Conservation (phyloP, 257 asterid genomes). For the Lantana camara region DNA sequence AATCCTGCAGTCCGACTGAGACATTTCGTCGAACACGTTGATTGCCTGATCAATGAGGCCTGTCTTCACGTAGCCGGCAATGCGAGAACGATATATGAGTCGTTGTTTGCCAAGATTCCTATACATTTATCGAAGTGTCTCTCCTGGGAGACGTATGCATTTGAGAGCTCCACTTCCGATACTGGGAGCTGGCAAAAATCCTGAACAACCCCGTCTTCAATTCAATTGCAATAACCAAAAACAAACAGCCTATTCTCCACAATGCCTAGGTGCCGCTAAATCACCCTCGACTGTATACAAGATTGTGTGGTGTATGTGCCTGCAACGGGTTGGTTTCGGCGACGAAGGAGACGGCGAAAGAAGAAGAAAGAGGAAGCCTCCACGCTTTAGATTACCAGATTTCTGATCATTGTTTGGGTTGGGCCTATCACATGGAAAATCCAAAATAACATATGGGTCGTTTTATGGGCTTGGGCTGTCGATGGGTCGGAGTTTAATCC, state of each 20-base stretch:
- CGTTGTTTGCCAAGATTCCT: slow-evolving; percentile 76
- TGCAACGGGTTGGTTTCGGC: slow-evolving; percentile 30
- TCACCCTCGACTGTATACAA: slow-evolving; percentile 14
- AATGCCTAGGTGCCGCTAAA: slow-evolving; percentile 13
- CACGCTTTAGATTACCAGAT: slow-evolving; percentile 8
- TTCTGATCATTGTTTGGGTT: neutral
- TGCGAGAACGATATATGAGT: slow-evolving; percentile 74
- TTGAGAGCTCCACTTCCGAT: slow-evolving; percentile 41
- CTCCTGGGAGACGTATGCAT: slow-evolving; percentile 58
- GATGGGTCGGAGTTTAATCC: too few species aligned
- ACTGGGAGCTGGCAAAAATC: slow-evolving; percentile 24
- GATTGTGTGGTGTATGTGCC: slow-evolving; percentile 6
- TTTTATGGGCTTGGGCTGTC: neutral
- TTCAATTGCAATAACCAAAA: slow-evolving; percentile 20
- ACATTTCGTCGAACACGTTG: slow-evolving; percentile 90
- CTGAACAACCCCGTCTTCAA: neutral
- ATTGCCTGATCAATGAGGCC: slow-evolving; percentile 71
- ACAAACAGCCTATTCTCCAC: too few species aligned
- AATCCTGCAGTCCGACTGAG: slow-evolving; percentile 77
- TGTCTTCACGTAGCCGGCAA: slow-evolving; percentile 63
- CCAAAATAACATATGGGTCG: neutral
- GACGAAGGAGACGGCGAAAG: slow-evolving; percentile 39
- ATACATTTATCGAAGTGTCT: slow-evolving; percentile 67
- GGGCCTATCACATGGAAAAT: neutral
- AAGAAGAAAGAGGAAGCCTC: slow-evolving; percentile 24